Percentiles rank a stretch among this genome's conserved stretches.
These are phyloP conservation scores for Tylopilus sp. DNA, from an alignment of 768 basidiomycete genomes.

Conservation along the genomic window DNA sequence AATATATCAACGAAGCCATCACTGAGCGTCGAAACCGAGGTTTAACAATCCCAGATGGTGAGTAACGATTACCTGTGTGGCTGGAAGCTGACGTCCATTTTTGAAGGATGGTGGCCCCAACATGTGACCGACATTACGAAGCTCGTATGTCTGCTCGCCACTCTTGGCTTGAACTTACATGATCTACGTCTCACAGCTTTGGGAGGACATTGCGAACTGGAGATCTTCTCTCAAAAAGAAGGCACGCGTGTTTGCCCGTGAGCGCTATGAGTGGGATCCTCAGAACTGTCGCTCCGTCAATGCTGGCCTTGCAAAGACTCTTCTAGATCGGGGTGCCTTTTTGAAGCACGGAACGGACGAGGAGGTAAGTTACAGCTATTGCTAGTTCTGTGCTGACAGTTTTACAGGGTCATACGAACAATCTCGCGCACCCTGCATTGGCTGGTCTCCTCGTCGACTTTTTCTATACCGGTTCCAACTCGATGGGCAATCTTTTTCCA, in stretches of 20 bases:
- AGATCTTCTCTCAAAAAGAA: neutral
- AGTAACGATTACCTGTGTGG: neutral
- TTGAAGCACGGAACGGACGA: neutral
- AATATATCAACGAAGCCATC: neutral
- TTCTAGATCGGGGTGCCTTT: neutral
- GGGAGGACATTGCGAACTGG: neutral
- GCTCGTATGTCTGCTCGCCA: neutral
- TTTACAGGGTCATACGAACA: conserved; percentile 7
- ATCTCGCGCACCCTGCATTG: conserved; percentile 2
- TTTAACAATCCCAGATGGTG: too few species aligned
- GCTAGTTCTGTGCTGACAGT: neutral
- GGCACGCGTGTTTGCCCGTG: neutral
- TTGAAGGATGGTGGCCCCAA: neutral
- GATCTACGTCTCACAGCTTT: too few species aligned
- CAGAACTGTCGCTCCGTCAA: neutral
- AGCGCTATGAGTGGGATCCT: neutral
- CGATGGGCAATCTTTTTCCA: neutral
- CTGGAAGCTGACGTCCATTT: neutral
- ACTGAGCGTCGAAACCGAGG: neutral
- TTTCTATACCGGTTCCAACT: conserved; percentile 4
- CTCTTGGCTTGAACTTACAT: neutral
- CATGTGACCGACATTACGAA: neutral
- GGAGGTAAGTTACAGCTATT: neutral
- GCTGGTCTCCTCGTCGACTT: conserved; percentile 4
- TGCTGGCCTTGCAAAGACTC: neutral